These are phyloP conservation scores for Colletotrichum chlorophyti DNA, from an alignment of 2,329 filamentous ascomycete species.

Conservation along the genomic window DNA sequence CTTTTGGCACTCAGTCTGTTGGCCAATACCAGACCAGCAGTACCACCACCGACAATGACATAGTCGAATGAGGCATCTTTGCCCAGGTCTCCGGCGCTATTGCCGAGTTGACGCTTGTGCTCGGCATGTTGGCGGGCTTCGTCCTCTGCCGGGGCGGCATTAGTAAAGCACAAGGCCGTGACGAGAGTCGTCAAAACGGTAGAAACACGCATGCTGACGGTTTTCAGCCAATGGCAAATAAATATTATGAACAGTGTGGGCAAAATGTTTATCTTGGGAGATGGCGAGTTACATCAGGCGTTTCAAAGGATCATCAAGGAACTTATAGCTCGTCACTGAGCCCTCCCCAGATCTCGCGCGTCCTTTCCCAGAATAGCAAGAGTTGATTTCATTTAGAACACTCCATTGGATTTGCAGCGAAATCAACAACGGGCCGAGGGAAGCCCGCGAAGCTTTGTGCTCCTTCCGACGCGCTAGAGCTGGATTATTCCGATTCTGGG, in stretches of 20 bases:
- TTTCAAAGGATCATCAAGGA: not conserved
- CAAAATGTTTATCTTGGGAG: not conserved
- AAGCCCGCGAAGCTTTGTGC: too few species aligned
- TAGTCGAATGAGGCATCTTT: conserved; percentile 29
- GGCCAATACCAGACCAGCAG: conserved; percentile 43
- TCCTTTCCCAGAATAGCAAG: not conserved
- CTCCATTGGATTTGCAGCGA: too few species aligned
- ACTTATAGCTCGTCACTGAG: not conserved
- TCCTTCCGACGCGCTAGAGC: too few species aligned
- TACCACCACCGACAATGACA: conserved; percentile 46
- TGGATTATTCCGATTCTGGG: not conserved
- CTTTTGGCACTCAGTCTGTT: conserved; percentile 38
- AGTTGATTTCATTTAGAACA: not conserved
- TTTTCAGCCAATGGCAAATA: too few species aligned
- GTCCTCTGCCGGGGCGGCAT: conserved; percentile 8
- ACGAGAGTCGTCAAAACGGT: not conserved
- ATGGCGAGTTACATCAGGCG: not conserved
- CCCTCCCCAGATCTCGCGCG: not conserved
- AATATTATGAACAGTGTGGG: not conserved
- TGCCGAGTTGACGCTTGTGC: conserved; percentile 20
- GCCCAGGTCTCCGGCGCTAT: conserved; percentile 7
- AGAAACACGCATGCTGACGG: conserved; percentile 6
- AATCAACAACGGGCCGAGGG: too few species aligned
- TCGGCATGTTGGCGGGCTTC: conserved; percentile 9
- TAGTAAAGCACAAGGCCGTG: not conserved